These are phyloP conservation scores for Candida schatavii DNA, from an alignment of 805 yeast species.

Conservation along the genomic window DNA sequence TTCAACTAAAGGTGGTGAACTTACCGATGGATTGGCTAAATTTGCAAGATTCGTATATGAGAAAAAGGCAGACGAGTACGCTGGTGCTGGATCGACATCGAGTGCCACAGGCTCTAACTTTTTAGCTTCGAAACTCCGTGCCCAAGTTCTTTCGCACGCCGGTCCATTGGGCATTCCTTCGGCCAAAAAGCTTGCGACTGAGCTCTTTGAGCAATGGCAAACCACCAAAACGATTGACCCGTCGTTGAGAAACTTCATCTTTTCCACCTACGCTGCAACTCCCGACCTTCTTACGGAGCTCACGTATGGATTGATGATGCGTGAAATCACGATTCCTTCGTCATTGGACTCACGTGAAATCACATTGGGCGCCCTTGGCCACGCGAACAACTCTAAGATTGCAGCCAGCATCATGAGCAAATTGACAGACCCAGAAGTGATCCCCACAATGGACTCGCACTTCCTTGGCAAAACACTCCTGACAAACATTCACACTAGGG, in stretches of 20 bases:
- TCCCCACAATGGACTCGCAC: conserved; percentile 60
- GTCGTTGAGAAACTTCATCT: conserved; percentile 42
- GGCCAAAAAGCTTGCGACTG: conserved; percentile 34
- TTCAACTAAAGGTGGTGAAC: conserved; percentile 17
- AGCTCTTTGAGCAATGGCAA: conserved; percentile 25
- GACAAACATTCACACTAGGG: conserved; percentile 42
- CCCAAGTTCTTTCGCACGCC: conserved; percentile 39
- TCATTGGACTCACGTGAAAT: conserved; percentile 59
- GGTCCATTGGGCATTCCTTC: conserved; percentile 38
- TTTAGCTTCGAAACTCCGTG: conserved; percentile 29
- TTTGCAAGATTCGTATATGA: conserved; percentile 34
- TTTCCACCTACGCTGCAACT: conserved; percentile 41
- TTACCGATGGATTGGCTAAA: conserved; percentile 22
- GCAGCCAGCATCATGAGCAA: conserved; percentile 38
- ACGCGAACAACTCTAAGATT: conserved; percentile 32
- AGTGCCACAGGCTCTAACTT: conserved; percentile 11
- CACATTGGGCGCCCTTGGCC: conserved; percentile 56
- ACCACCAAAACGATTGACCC: conserved; percentile 35
- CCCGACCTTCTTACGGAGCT: conserved; percentile 24
- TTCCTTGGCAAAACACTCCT: conserved; percentile 48
- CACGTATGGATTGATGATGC: conserved; percentile 38
- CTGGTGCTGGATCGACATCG: conserved; percentile 18
- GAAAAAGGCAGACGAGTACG: conserved; percentile 23
- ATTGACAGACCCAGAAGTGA: conserved; percentile 39
- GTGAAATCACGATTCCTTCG: conserved; percentile 49